These are phyloP conservation scores for Volvox carteri DNA, from an alignment of 163 green algal species.

Conservation along the genomic window DNA sequence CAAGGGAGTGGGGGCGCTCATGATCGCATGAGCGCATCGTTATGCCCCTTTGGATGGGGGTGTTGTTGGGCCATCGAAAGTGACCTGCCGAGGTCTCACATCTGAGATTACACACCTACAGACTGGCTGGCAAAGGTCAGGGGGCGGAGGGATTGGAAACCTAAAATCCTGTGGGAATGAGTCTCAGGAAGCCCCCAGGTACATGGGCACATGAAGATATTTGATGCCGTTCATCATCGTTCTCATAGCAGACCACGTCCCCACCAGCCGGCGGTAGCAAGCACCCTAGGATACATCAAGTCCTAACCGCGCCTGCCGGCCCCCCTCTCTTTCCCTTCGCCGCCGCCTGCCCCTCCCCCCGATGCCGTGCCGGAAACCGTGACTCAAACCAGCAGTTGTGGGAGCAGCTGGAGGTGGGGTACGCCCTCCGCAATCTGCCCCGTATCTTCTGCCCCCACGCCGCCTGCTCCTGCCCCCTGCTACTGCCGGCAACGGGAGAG, in stretches of 20 bases:
- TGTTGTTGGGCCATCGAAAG: neutral
- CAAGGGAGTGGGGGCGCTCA: neutral
- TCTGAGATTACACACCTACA: no score
- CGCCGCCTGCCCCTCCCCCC: neutral
- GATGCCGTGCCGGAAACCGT: no score
- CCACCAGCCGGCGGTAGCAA: no score
- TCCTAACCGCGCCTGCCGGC: neutral
- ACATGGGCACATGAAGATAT: no score
- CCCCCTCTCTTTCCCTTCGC: neutral
- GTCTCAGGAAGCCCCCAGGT: no score
- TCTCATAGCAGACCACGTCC: neutral
- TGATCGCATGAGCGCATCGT: neutral
- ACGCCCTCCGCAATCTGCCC: neutral
- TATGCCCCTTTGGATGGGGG: neutral
- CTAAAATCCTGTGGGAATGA: no score
- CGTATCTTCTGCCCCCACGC: conserved; percentile 60
- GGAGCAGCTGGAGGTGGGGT: conserved; percentile 30
- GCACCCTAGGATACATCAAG: neutral
- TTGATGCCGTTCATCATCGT: neutral
- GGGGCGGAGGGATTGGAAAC: neutral
- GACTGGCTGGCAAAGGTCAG: no score
- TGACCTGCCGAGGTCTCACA: no score
- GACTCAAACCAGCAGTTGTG: neutral
- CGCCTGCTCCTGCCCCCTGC: conserved; percentile 56
- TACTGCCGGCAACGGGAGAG: conserved; percentile 1